Conservation (phyloP, 305 asterid species). For the Striga hermonthica region DNA sequence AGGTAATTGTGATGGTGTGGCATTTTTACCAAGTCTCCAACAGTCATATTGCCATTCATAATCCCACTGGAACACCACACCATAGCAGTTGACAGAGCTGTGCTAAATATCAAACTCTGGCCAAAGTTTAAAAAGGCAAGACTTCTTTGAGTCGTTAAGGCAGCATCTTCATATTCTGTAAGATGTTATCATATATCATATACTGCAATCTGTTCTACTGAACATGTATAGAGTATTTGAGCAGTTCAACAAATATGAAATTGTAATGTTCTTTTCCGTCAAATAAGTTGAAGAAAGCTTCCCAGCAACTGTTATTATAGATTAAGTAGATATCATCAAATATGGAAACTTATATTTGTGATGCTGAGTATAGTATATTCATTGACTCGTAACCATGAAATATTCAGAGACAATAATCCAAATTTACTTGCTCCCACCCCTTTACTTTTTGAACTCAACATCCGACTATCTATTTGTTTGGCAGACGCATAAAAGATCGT, state of each 20-base stretch:
- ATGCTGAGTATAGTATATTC: background rate
- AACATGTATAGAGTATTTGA: constrained; percentile 18
- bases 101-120: constrained; percentile 82
- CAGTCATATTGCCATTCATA: constrained; percentile 80
- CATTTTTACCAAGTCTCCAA: constrained; percentile 89
- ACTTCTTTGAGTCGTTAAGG: constrained; percentile 87
- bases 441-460: too few relatives aligned
- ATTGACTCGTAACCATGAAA: background rate
- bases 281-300: constrained; percentile 1
- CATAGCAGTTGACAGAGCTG: constrained; percentile 91
- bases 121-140: constrained; percentile 90
- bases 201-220: constrained; percentile 15
- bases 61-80: constrained; percentile 86
- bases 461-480: too few relatives aligned
- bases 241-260: constrained; percentile 13
- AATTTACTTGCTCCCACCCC: background rate
- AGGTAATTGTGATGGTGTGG: constrained; percentile 1
- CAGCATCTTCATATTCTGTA: constrained; percentile 95
- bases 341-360: background rate
- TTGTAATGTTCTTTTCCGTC: constrained; percentile 2
- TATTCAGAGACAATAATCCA: background rate
- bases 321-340: background rate
- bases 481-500: constrained; percentile 1
- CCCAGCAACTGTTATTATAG: background rate
- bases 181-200: constrained; percentile 27